Evolutionary conservation across 805 yeast genomes (phyloP).

Genomic region (Wickerhamiella nectarea): DNA sequence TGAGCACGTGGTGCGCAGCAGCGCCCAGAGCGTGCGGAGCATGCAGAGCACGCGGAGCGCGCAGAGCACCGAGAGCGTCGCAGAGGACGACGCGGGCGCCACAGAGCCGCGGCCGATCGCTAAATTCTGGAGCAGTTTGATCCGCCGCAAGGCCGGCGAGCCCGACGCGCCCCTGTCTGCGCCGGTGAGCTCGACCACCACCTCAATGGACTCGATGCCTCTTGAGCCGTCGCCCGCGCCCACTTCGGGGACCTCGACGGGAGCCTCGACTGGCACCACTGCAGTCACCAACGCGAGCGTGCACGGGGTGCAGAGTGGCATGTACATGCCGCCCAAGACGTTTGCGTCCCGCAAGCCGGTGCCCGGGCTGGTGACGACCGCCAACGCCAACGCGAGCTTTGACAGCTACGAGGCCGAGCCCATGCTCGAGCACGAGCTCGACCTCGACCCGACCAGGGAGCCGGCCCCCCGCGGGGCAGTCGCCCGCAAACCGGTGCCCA

Average conservation of each 20-base stretch:
- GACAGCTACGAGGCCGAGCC: conserved; percentile 1
- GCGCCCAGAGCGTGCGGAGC: not conserved
- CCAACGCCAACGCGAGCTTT: conserved; percentile 3
- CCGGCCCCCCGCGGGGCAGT: too few species aligned
- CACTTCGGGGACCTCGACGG: not conserved
- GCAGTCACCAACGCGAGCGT: conserved; percentile 8
- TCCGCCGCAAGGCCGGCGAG: not conserved
- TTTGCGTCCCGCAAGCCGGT: conserved; percentile 16
- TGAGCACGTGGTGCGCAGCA: not conserved
- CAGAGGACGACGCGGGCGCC: not conserved
- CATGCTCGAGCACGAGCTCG: not conserved
- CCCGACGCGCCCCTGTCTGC: not conserved
- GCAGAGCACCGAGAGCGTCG: not conserved
- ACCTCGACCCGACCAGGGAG: not conserved
- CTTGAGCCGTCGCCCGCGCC: too few species aligned
- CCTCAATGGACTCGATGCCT: not conserved
- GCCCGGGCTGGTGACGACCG: conserved; percentile 4
- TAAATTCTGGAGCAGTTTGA: conserved; percentile 4
- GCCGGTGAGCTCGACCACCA: not conserved
- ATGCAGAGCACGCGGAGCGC: not conserved
- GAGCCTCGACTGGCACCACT: not conserved
- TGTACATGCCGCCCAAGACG: conserved; percentile 11
- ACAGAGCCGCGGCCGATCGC: not conserved
- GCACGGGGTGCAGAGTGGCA: conserved; percentile 3
- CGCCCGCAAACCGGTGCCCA: conserved; percentile 8